These are phyloP conservation scores for Irpex lacteus DNA, from an alignment of 1,284 basidiomycete species.

Conservation along the genomic window DNA sequence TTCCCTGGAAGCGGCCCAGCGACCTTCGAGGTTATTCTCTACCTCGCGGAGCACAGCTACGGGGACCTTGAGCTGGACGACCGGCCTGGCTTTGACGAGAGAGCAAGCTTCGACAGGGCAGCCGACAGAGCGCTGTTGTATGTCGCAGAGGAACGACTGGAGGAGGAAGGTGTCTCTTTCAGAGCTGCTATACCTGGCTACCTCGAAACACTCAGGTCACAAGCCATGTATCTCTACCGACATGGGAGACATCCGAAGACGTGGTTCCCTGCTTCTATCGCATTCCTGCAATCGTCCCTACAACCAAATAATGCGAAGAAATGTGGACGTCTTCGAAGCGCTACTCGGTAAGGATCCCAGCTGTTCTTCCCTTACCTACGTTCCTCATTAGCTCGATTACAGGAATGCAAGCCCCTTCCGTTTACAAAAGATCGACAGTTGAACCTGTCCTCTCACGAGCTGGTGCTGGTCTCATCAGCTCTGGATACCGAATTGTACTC, in stretches of 20 bases:
- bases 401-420: neutral
- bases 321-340: neutral
- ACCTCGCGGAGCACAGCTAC: neutral
- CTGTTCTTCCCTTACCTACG: neutral
- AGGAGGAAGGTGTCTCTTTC: neutral
- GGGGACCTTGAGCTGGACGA: neutral
- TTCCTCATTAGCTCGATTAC: neutral
- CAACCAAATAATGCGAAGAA: neutral
- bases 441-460: neutral
- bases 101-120: neutral
- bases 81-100: neutral
- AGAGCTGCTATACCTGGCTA: neutral
- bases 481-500: neutral
- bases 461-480: neutral
- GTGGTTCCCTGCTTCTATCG: neutral
- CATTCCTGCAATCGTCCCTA: neutral
- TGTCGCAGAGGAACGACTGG: neutral
- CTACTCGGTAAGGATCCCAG: neutral
- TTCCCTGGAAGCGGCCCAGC: neutral
- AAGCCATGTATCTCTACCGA: constrained; percentile 1
- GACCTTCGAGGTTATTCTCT: neutral
- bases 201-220: neutral
- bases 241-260: neutral
- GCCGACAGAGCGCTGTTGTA: neutral
- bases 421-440: neutral